Evolutionary conservation across 805 yeast species (phyloP).

Genomic region (Schwanniomyces yamadae): DNA sequence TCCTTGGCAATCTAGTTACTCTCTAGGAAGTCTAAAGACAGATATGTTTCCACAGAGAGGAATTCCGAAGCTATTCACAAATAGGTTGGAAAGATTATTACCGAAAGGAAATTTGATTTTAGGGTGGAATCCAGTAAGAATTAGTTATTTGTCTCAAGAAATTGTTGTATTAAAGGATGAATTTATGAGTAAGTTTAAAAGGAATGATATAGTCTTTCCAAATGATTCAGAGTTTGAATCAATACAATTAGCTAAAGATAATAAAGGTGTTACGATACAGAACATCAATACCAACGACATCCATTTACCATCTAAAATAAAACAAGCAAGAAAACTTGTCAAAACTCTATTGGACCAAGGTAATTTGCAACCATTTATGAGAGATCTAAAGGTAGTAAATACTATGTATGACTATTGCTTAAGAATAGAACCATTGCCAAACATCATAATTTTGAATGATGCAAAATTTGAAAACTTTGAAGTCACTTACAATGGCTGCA

Average conservation of each 20-base stretch:
- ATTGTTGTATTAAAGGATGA: constrained; percentile 74
- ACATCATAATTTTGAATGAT: constrained; percentile 61
- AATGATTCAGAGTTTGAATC: constrained; percentile 31
- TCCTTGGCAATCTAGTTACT: constrained; percentile 81
- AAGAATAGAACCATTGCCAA: constrained; percentile 77
- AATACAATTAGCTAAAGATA: constrained; percentile 20
- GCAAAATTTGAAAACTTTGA: constrained; percentile 68
- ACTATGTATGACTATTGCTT: constrained; percentile 71
- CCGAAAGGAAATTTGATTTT: constrained; percentile 31
- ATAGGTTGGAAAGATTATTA: constrained; percentile 53
- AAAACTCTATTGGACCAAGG: constrained; percentile 87
- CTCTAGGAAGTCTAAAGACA: constrained; percentile 50
- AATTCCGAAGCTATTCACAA: constrained; percentile 71
- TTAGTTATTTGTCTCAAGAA: constrained; percentile 83
- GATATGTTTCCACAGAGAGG: constrained; percentile 58
- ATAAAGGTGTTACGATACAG: constrained; percentile 21
- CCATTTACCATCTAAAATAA: constrained; percentile 43
- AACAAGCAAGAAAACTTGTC: constrained; percentile 67
- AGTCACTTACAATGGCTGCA: constrained; percentile 79
- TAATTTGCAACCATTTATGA: constrained; percentile 75
- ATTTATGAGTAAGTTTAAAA: constrained; percentile 62
- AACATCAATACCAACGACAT: constrained; percentile 15
- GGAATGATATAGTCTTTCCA: constrained; percentile 63
- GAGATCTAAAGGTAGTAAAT: constrained; percentile 57
- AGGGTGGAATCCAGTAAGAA: constrained; percentile 74